phyloP scores from a whole-genome alignment of 75 land plant species.

The Chamaecyparis obtusa region DNA sequence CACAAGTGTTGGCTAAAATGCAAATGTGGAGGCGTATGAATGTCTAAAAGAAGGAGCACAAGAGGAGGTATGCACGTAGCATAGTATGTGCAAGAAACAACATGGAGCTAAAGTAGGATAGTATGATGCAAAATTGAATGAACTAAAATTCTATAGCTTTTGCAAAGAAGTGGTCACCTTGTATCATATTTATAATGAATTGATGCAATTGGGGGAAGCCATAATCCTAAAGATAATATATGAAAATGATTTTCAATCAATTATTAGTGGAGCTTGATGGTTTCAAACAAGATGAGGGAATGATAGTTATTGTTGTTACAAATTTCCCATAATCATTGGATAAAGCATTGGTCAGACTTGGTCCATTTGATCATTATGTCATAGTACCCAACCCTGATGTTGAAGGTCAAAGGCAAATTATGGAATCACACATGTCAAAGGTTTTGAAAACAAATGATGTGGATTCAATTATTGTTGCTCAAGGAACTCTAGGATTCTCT shows the following conservation, averaged over 20 bases:
- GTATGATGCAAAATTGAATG: no score
- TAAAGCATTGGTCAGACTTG: constrained; percentile 94
- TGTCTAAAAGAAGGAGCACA: no score
- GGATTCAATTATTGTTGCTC: constrained; percentile 84
- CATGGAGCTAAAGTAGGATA: no score
- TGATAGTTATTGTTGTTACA: constrained; percentile 98
- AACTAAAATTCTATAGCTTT: no score
- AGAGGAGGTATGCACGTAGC: no score
- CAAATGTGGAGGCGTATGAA: no score
- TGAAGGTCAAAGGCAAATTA: constrained; percentile 93
- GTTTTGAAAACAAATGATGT: constrained; percentile 92
- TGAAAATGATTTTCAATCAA: constrained; percentile 98
- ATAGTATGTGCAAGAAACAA: no score
- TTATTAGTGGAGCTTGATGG: constrained; percentile 97
- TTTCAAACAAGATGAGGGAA: constrained; percentile 98
- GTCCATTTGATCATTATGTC: constrained; percentile 94
- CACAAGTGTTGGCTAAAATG: no score
- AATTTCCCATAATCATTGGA: constrained; percentile 97
- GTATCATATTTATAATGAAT: constrained; percentile 97
- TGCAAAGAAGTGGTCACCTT: constrained; percentile 94
- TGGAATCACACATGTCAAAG: constrained; percentile 97
- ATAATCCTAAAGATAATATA: constrained; percentile 95
- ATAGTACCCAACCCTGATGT: constrained; percentile 99
- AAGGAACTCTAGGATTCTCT: constrained; percentile 98
- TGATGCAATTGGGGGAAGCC: constrained; percentile 97